phyloP scores from a whole-genome alignment of 1,284 basidiomycete genomes.

The Melampsora americana region DNA sequence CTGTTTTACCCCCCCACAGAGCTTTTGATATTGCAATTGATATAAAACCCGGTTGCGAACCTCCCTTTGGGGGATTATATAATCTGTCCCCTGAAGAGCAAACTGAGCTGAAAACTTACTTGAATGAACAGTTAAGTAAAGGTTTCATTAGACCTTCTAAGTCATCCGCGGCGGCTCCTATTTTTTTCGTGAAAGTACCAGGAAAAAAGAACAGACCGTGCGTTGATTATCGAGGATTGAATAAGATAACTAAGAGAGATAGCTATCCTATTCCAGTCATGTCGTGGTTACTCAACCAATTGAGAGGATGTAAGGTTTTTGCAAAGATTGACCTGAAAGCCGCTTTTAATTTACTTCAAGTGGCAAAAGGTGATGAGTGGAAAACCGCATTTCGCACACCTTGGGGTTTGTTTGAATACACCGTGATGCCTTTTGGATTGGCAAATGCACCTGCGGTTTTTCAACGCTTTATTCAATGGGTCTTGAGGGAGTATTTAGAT shows the following conservation, averaged over 20 bases:
- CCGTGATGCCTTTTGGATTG: constrained; percentile 15
- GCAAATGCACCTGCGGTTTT: constrained; percentile 16
- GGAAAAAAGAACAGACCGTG: neutral
- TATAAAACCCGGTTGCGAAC: too few species aligned
- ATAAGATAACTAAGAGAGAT: neutral
- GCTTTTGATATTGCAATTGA: too few species aligned
- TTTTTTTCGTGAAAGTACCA: constrained; percentile 13
- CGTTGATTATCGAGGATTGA: too few species aligned
- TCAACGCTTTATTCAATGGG: constrained; percentile 1
- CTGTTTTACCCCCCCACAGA: too few species aligned
- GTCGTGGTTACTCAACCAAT: neutral
- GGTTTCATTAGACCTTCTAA: too few species aligned
- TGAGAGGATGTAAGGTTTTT: neutral
- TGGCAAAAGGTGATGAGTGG: neutral
- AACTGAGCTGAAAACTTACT: neutral
- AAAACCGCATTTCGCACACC: constrained; percentile 22
- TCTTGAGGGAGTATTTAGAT: neutral
- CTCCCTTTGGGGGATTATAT: constrained; percentile 3
- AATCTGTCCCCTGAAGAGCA: neutral
- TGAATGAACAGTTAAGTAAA: constrained; percentile 17
- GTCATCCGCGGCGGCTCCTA: constrained; percentile 13
- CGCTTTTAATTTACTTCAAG: constrained; percentile 8
- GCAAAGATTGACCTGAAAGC: constrained; percentile 17
- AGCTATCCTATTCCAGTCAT: constrained; percentile 16
- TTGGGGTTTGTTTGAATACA: constrained; percentile 25